Base-by-base conservation (phyloP, 352 stramenopile species). In the Globisporangium abappressorium region DNA sequence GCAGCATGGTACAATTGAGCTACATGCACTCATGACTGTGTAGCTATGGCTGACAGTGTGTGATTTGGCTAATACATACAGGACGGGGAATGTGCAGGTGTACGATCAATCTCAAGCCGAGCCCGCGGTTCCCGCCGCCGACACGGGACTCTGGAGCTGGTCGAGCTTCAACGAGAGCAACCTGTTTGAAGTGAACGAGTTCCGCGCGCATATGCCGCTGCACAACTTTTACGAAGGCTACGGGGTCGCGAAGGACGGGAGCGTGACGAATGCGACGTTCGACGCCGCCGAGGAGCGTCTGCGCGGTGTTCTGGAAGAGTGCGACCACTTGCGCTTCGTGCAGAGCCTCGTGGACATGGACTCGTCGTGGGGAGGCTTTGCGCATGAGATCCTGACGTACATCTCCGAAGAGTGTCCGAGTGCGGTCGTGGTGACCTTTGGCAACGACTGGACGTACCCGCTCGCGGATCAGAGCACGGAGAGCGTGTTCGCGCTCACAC, bases 161-260 rank as follows among this genome's bases (percentile, higher is more conserved):
- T 24, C 72, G n/a, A 58, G 66, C 26, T 87, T 81, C 30, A 61
- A 64, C 5, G 81, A 86, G 54, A 72, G 68, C 18, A 90, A 91
- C 57, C 71, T 94, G 41, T 71, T 93, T 49, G 84, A 93, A 49
- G 78, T 95, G 33, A 69, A 78, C 59, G 84, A 93, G 34, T 93
- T 95, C 43, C 87, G 85, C n/a, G 66, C 78, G 43, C 72, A 92
- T 53, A 85, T 93, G 78, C 78, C 81, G 33, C 69, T 95, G 65
- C 86, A 95, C 75, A 95, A 95, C 67, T 88, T 91, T 43, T 95
- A 91, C 47, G 84, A 93, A 68, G 87, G 87, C 12, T 74, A 79
- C 5, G 57, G 75, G 1, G 63, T 68, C 24, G 70, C 78, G 0
- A 78, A 81, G 43, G 85, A 87, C 15, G 87, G 85, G n/a, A 81